Evolutionary conservation across 352 stramenopile genomes (phyloP).

Genomic region (Phytophthora uliginosa): DNA sequence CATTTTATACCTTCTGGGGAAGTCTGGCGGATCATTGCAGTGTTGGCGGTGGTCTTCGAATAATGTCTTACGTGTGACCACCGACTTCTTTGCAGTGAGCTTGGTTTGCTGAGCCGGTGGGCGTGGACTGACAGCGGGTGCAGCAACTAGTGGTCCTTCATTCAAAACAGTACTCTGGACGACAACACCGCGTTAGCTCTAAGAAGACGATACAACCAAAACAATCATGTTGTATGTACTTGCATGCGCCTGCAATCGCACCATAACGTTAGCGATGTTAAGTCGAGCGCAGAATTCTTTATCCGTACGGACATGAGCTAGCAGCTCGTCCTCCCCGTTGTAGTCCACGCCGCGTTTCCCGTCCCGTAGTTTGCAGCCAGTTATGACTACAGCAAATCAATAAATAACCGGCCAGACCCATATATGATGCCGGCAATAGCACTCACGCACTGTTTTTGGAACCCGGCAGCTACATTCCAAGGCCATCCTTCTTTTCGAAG

Average conservation of each 20-base stretch:
- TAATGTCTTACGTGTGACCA: no score
- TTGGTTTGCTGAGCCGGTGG: no score
- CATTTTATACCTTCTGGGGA: no score
- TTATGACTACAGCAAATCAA: background rate
- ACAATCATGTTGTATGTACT: no score
- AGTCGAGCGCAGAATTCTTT: slow-evolving; percentile 5
- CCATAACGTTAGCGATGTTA: background rate
- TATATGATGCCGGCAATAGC: background rate
- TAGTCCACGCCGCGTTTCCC: background rate
- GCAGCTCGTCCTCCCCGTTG: slow-evolving; percentile 1
- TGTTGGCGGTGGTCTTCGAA: no score
- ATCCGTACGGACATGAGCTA: background rate
- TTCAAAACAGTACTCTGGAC: background rate
- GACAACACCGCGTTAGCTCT: no score
- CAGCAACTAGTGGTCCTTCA: no score
- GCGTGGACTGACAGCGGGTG: background rate
- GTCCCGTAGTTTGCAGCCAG: background rate
- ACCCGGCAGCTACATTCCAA: no score
- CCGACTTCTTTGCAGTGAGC: no score
- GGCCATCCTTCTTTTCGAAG: background rate
- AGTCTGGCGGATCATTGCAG: no score
- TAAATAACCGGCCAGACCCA: background rate
- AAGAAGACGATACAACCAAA: no score
- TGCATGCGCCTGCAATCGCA: background rate
- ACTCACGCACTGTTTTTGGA: background rate